These are phyloP conservation scores for Phaffia rhodozyma DNA, from an alignment of 1,284 basidiomycete genomes.

Conservation along the genomic window DNA sequence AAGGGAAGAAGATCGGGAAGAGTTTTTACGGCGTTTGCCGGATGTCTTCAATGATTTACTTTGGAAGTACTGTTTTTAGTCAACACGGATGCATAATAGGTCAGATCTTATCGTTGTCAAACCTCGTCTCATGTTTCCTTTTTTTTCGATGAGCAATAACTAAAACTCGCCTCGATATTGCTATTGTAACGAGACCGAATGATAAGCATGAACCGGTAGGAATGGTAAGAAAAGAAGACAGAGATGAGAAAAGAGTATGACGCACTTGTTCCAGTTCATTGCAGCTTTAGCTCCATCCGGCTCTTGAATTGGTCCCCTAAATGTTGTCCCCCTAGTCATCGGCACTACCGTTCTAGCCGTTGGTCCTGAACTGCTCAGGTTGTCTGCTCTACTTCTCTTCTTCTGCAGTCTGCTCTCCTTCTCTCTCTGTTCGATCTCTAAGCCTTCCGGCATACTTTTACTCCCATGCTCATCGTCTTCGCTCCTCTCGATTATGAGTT, in stretches of 20 bases:
- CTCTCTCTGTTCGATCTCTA: neutral
- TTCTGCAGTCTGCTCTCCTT: neutral
- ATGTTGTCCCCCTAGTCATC: slow-evolving; percentile 16
- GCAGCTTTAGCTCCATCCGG: neutral
- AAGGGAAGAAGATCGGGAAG: neutral
- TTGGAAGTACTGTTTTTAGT: no score
- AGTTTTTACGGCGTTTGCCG: no score
- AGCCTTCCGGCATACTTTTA: neutral
- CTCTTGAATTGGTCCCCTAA: neutral
- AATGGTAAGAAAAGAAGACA: neutral
- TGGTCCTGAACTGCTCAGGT: no score
- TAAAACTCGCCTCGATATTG: neutral
- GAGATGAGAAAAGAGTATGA: neutral
- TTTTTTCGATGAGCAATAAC: neutral
- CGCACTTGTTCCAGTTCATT: slow-evolving; percentile 15
- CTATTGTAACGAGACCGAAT: neutral
- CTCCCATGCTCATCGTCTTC: neutral
- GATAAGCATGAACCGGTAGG: neutral
- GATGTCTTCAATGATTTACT: no score
- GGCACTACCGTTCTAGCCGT: no score
- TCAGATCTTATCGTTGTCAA: no score
- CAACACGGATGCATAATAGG: no score
- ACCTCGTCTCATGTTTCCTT: no score
- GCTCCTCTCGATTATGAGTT: neutral
- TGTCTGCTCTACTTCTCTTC: no score